These are phyloP conservation scores for Malus sieversii DNA, from an alignment of 306 rosid genomes.

Conservation along the genomic window DNA sequence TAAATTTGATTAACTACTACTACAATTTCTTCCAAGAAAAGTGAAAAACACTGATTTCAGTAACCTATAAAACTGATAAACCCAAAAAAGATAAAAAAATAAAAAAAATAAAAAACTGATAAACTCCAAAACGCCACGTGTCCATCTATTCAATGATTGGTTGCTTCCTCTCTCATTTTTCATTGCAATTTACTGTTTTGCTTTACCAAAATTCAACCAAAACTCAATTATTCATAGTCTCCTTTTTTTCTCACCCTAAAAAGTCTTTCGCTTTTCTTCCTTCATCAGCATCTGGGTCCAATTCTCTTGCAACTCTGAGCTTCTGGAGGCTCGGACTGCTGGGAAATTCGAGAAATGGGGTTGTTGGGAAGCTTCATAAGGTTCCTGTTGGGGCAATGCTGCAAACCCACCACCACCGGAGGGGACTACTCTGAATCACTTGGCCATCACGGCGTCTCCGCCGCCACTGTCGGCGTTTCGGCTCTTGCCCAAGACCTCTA, in stretches of 20 bases:
- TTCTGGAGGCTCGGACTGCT: not conserved
- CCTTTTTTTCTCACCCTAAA: not conserved
- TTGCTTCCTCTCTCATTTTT: not conserved
- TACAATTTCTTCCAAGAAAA: no score
- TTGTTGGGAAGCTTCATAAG: constrained; percentile 46
- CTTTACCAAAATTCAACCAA: not conserved
- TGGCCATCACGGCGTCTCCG: constrained; percentile 48
- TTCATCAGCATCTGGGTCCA: not conserved
- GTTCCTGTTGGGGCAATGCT: constrained; percentile 40
- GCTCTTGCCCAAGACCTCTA: constrained; percentile 72
- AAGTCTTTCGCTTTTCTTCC: not conserved
- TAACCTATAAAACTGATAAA: no score
- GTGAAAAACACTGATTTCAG: no score
- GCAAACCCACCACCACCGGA: constrained; percentile 38
- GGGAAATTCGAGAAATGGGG: constrained; percentile 22
- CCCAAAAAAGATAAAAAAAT: no score
- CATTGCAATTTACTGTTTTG: not conserved
- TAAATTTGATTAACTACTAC: no score
- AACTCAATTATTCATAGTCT: not conserved
- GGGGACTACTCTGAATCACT: constrained; percentile 30
- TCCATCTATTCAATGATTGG: not conserved
- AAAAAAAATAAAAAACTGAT: no score
- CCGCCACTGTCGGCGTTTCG: constrained; percentile 55
- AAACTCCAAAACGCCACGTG: not conserved
- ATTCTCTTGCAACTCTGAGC: not conserved